Evolutionary conservation across 208 protist genomes (phyloP).

Genomic region (Balamuthia mandrillaris): DNA sequence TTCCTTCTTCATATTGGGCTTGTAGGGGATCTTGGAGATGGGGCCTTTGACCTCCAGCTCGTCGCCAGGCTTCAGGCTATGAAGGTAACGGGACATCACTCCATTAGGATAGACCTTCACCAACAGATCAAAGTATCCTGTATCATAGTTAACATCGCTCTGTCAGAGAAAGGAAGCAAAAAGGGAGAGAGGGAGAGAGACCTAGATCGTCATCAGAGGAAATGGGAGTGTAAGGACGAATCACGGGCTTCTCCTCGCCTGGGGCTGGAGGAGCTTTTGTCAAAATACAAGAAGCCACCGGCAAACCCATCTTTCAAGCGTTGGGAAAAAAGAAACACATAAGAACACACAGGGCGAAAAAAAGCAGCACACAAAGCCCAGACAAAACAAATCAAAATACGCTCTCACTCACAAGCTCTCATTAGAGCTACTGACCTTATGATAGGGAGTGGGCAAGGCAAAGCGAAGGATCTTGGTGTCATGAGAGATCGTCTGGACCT

Average conservation of each 20-base stretch:
- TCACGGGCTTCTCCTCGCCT: conserved; percentile 25
- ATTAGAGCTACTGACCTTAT: neutral
- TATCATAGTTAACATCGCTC: neutral
- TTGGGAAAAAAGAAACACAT: neutral
- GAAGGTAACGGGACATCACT: conserved; percentile 79
- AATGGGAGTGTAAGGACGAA: conserved; percentile 21
- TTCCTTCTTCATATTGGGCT: conserved; percentile 81
- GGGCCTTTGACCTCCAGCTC: conserved; percentile 84
- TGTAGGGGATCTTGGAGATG: conserved; percentile 83
- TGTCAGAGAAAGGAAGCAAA: too few relatives aligned
- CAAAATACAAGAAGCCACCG: neutral
- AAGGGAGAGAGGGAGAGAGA: too few relatives aligned
- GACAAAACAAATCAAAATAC: neutral
- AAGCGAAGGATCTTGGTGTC: neutral
- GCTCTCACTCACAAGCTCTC: neutral
- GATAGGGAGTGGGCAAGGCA: neutral
- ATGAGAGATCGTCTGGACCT: neutral
- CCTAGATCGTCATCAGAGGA: too few relatives aligned
- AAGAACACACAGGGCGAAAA: neutral
- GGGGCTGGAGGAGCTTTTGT: neutral
- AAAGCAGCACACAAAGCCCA: neutral
- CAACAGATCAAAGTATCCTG: conserved; percentile 9
- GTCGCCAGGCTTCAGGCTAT: conserved; percentile 83
- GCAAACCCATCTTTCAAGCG: neutral
- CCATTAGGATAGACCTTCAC: conserved; percentile 23